These are phyloP conservation scores for Gracilaria domingensis DNA, from an alignment of 23 red algal species.

Conservation along the genomic window DNA sequence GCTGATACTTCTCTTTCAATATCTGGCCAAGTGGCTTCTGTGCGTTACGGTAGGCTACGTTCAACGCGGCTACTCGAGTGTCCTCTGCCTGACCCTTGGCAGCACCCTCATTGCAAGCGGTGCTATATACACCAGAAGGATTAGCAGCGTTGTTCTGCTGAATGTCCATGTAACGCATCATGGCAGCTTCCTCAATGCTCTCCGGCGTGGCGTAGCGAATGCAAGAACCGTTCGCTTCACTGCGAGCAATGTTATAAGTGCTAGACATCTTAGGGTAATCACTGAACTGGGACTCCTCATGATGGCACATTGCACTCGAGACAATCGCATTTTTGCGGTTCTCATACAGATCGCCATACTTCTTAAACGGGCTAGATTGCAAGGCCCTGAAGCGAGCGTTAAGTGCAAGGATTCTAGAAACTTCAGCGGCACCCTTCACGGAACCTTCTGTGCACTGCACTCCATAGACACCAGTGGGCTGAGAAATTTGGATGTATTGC, in stretches of 20 bases:
- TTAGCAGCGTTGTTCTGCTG: conserved; percentile 60
- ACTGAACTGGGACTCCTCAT: conserved; percentile 64
- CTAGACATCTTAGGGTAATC: conserved; percentile 37
- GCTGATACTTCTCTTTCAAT: conserved; percentile 62
- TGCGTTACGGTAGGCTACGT: conserved; percentile 54
- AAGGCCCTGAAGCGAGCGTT: conserved; percentile 9
- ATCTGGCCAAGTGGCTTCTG: conserved; percentile 60
- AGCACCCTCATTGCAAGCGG: conserved; percentile 66
- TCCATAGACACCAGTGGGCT: conserved; percentile 51
- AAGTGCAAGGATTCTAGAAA: conserved; percentile 35
- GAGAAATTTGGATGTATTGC: conserved; percentile 61
- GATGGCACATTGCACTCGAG: conserved; percentile 29
- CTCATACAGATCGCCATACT: conserved; percentile 63
- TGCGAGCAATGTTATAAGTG: conserved; percentile 59
- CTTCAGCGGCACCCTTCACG: conserved; percentile 60
- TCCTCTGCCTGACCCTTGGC: conserved; percentile 69
- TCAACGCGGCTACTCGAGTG: conserved; percentile 51
- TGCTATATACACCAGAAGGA: conserved; percentile 61
- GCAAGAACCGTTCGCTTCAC: conserved; percentile 61
- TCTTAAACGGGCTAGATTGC: conserved; percentile 28
- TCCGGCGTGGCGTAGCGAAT: conserved; percentile 66
- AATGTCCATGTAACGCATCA: conserved; percentile 69
- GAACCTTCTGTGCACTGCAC: conserved; percentile 75
- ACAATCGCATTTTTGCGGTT: conserved; percentile 46
- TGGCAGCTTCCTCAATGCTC: conserved; percentile 61